Evolutionary conservation across 2,329 filamentous ascomycete species (phyloP).

Genomic region (Talaromyces marneffei): DNA sequence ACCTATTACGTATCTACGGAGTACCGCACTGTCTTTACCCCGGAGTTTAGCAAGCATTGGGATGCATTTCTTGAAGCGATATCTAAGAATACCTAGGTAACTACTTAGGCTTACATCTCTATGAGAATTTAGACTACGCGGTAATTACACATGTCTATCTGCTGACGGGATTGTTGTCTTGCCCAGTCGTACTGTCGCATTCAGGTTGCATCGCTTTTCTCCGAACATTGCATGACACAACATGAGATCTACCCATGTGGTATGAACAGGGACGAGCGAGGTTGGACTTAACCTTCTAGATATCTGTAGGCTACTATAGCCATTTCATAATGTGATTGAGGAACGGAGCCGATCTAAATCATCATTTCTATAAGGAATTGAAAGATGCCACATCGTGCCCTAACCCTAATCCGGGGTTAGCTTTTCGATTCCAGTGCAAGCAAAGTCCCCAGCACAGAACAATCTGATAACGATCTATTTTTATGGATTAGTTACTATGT

Average conservation of each 20-base stretch:
- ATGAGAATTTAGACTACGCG: not conserved
- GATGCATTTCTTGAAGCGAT: no score
- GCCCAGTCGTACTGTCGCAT: not conserved
- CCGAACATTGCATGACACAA: constrained; percentile 10
- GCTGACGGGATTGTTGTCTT: not conserved
- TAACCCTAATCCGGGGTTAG: not conserved
- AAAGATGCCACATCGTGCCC: not conserved
- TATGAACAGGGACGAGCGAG: not conserved
- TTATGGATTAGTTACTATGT: no score
- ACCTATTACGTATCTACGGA: no score
- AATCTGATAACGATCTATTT: not conserved
- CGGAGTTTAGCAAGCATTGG: no score
- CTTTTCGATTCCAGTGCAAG: not conserved
- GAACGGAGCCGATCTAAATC: not conserved
- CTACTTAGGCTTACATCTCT: no score
- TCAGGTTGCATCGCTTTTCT: not conserved
- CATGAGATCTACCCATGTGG: not conserved
- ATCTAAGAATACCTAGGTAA: no score
- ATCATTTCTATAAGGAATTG: not conserved
- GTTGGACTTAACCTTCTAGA: not conserved
- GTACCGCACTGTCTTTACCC: no score
- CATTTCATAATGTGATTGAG: not conserved
- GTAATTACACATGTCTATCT: not conserved
- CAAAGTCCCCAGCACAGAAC: not conserved
- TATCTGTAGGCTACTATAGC: not conserved